A percentile compares a stretch with the other conserved stretches of the same genome.
phyloP scores from a whole-genome alignment of 768 basidiomycete genomes.

The Sporobolomyces pararoseus region DNA sequence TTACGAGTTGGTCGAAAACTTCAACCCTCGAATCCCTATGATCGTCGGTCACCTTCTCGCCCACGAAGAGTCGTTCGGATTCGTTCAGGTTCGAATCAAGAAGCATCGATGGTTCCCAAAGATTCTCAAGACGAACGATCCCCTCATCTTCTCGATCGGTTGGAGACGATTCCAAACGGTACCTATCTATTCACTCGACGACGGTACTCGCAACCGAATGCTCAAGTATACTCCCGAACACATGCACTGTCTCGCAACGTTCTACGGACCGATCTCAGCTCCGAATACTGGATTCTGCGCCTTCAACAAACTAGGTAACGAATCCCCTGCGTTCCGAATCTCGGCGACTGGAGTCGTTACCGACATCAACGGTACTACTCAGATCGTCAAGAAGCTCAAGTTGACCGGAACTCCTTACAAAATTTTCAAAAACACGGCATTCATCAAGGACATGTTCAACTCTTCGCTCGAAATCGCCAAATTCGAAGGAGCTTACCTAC shows the following conservation, averaged over 20 bases:
- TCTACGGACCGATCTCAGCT: slow-evolving; percentile 85
- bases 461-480: slow-evolving; percentile 92
- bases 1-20: slow-evolving; percentile 85
- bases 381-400: slow-evolving; percentile 98
- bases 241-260: slow-evolving; percentile 98
- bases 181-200: slow-evolving; percentile 93
- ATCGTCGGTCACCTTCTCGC: slow-evolving; percentile 85
- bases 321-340: slow-evolving; percentile 73
- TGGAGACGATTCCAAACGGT: slow-evolving; percentile 95
- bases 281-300: slow-evolving; percentile 98
- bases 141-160: slow-evolving; percentile 91
- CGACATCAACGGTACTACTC: slow-evolving; percentile 83
- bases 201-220: slow-evolving; percentile 92
- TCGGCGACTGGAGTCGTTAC: slow-evolving; percentile 91
- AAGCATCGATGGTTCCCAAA: slow-evolving; percentile 87
- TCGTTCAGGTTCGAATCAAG: slow-evolving; percentile 91
- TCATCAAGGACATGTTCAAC: slow-evolving; percentile 95
- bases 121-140: slow-evolving; percentile 95
- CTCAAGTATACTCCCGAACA: slow-evolving; percentile 99
- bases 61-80: slow-evolving; percentile 87
- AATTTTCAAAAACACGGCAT: slow-evolving; percentile 98
- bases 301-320: slow-evolving; percentile 76
- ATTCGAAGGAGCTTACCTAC: slow-evolving; percentile 95
- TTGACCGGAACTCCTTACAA: slow-evolving; percentile 92
- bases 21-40: slow-evolving; percentile 85